Conservation (phyloP, 768 basidiomycete species). For the Sporobolomyces phaffii region DNA sequence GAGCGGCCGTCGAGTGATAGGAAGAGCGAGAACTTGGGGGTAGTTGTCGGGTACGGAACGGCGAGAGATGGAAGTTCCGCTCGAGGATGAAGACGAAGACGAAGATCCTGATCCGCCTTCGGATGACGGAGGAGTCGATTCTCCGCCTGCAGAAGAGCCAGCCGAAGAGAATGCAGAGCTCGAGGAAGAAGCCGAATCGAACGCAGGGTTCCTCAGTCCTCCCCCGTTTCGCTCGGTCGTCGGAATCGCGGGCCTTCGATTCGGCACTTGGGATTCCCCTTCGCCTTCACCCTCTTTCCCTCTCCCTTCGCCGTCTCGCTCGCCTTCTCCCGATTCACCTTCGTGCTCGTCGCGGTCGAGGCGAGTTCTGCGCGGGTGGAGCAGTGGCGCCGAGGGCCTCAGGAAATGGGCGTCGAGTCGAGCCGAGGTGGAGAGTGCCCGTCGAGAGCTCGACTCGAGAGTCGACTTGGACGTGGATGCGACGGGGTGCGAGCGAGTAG, state of each 20-base stretch:
- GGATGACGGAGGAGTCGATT: conserved; percentile 4
- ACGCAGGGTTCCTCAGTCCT: background rate
- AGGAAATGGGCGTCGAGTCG: conserved; percentile 7
- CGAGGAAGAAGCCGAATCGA: background rate
- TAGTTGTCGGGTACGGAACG: conserved; percentile 50
- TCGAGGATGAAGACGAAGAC: background rate
- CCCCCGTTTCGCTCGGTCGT: background rate
- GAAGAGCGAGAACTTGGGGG: conserved; percentile 88
- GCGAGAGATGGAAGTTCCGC: conserved; percentile 12
- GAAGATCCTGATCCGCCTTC: background rate
- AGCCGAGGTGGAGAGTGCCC: conserved; percentile 3
- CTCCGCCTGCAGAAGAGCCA: conserved; percentile 17
- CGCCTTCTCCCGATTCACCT: background rate
- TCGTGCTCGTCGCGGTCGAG: background rate
- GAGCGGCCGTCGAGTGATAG: conserved; percentile 87
- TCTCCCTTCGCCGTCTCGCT: conserved; percentile 1
- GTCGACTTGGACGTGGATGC: conserved; percentile 3
- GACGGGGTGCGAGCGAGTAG: background rate
- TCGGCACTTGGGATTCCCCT: background rate
- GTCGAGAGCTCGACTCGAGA: background rate
- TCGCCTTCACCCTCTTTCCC: background rate
- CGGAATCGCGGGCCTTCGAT: conserved; percentile 3
- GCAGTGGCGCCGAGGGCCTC: conserved; percentile 9
- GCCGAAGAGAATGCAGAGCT: conserved; percentile 9
- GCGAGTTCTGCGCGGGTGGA: conserved; percentile 2